phyloP scores from a whole-genome alignment of 2,329 filamentous ascomycete species.

The Zalaria sp. region DNA sequence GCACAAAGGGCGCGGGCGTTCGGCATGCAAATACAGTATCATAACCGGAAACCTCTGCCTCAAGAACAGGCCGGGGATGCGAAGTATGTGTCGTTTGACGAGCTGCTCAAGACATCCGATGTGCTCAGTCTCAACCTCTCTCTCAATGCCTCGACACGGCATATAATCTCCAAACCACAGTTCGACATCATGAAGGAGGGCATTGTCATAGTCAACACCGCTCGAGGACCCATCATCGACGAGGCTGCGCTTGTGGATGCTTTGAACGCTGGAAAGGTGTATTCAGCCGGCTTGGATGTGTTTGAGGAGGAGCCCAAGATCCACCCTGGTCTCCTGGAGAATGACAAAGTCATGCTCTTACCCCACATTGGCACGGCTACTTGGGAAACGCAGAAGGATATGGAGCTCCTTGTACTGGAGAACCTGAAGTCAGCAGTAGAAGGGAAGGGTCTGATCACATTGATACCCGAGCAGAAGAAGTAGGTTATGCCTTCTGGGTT shows the following conservation, averaged over 20 bases:
- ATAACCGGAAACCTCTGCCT: conserved; percentile 34
- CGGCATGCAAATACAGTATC: conserved; percentile 45
- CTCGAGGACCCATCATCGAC: conserved; percentile 42
- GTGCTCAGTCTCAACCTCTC: conserved; percentile 41
- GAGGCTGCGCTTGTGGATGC: conserved; percentile 40
- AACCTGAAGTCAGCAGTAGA: conserved; percentile 44
- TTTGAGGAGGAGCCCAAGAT: conserved; percentile 43
- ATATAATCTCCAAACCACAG: conserved; percentile 37
- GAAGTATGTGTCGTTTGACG: conserved; percentile 41
- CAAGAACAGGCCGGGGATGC: conserved; percentile 29
- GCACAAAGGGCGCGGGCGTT: conserved; percentile 36
- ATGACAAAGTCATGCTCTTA: conserved; percentile 38
- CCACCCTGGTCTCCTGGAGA: conserved; percentile 34
- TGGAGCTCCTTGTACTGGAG: conserved; percentile 45
- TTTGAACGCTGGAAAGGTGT: conserved; percentile 39
- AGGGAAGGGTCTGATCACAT: conserved; percentile 43
- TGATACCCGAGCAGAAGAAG: conserved; percentile 45
- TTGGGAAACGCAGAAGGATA: conserved; percentile 46
- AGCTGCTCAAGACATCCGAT: conserved; percentile 38
- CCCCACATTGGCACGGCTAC: conserved; percentile 48
- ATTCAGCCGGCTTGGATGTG: conserved; percentile 41
- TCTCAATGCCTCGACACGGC: conserved; percentile 34
- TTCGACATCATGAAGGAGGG: conserved; percentile 42
- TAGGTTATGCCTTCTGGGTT: conserved; percentile 4
- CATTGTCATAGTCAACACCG: conserved; percentile 43